These are phyloP conservation scores for Pseudocercospora fijiensis DNA, from an alignment of 2,329 filamentous ascomycete species.

Conservation along the genomic window DNA sequence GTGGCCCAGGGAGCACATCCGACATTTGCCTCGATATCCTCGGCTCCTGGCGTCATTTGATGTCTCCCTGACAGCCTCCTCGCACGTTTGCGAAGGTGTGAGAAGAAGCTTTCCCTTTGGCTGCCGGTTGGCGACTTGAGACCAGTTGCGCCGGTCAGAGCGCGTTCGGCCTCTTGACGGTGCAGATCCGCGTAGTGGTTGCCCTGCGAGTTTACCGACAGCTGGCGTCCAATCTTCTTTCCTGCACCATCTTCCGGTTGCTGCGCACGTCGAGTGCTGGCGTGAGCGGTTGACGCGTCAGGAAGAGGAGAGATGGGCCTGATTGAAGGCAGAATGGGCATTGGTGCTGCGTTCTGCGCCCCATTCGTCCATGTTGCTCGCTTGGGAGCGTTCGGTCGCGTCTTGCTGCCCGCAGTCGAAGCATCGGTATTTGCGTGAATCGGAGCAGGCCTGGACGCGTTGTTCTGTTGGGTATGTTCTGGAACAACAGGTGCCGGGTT, in stretches of 20 bases:
- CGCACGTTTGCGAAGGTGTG: slow-evolving; percentile 89
- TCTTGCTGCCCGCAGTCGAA: slow-evolving; percentile 44
- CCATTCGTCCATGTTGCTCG: slow-evolving; percentile 93
- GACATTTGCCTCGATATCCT: slow-evolving; percentile 89
- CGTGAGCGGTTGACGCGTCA: slow-evolving; percentile 86
- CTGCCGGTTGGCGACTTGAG: slow-evolving; percentile 73
- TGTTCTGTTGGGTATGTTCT: slow-evolving; percentile 45
- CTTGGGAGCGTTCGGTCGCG: slow-evolving; percentile 67
- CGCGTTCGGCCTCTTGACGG: slow-evolving; percentile 85
- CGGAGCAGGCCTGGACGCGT: slow-evolving; percentile 45
- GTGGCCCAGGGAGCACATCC: slow-evolving; percentile 82
- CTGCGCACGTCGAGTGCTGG: slow-evolving; percentile 60
- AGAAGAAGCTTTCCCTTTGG: slow-evolving; percentile 96
- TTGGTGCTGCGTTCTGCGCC: slow-evolving; percentile 70
- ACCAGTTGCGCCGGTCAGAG: slow-evolving; percentile 77
- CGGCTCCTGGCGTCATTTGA: slow-evolving; percentile 74
- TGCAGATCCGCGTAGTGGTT: slow-evolving; percentile 92
- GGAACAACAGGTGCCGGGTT: slow-evolving; percentile 65
- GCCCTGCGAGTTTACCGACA: slow-evolving; percentile 86
- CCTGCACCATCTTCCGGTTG: slow-evolving; percentile 58
- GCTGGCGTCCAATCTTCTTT: slow-evolving; percentile 92
- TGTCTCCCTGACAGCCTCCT: slow-evolving; percentile 89
- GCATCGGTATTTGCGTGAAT: slow-evolving; percentile 47
- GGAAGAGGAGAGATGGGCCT: slow-evolving; percentile 94
- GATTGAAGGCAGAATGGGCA: slow-evolving; percentile 94